Percentiles rank a stretch among this genome's conserved stretches.
These are phyloP conservation scores for Ammopiptanthus mongolicus DNA, from an alignment of 306 rosid genomes.

Conservation along the genomic window DNA sequence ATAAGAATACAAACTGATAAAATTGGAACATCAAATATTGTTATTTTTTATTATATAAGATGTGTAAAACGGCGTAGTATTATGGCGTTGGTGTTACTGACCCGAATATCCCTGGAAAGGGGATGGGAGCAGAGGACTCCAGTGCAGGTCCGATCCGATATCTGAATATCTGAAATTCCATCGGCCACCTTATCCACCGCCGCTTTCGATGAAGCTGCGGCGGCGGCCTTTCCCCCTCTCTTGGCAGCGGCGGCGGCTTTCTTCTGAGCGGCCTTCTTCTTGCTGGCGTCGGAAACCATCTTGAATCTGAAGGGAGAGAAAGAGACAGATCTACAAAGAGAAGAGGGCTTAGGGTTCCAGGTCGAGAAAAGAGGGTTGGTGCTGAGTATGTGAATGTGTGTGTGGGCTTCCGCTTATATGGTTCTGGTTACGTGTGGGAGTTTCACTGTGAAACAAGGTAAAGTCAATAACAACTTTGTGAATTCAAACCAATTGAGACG, in stretches of 20 bases:
- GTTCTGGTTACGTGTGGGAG: background rate
- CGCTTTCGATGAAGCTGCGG: conserved; percentile 40
- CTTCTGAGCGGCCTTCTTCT: conserved; percentile 96
- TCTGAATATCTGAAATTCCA: conserved; percentile 42
- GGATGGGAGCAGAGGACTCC: conserved; percentile 96
- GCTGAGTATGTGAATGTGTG: background rate
- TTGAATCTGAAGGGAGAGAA: background rate
- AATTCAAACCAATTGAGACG: no score
- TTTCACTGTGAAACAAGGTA: background rate
- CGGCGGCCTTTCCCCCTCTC: conserved; percentile 77
- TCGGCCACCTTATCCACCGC: conserved; percentile 42
- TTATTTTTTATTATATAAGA: no score
- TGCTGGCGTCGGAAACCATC: conserved; percentile 98
- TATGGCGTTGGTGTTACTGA: conserved; percentile 13
- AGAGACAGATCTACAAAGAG: background rate
- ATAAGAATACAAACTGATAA: background rate
- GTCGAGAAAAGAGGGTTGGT: background rate
- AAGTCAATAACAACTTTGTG: background rate
- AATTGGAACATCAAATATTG: no score
- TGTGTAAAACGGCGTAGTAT: no score
- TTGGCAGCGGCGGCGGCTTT: conserved; percentile 96
- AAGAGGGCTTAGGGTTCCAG: conserved; percentile 14
- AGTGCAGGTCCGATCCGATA: conserved; percentile 93
- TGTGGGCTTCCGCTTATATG: background rate
- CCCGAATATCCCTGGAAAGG: conserved; percentile 87